Base-by-base conservation (phyloP, 768 basidiomycete species). In the Gelatoporia subvermispora region DNA sequence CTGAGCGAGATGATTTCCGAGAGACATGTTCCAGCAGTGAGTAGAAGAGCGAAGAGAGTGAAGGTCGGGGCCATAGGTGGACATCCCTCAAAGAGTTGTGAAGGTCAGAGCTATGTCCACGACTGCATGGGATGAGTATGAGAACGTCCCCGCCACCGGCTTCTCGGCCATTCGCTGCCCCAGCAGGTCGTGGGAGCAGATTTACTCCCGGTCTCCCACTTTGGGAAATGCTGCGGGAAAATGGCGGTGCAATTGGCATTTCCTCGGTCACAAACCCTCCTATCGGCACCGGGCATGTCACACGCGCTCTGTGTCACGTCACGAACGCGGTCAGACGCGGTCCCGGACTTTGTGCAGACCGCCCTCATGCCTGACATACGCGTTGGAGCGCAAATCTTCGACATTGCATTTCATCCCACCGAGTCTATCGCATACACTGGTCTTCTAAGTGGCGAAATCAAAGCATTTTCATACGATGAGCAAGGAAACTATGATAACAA, bases 331-430 rank as follows among this genome's bases (percentile, higher is more conserved):
- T n/a, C n/a, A n/a, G n/a, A 31, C 28, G 28, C 28, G 28, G 7
- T 13, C 28, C 13, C 28, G 7, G 28, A n/a, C 28, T 13, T 31
- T 31, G 28, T 31, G 28, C 28, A 13, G 9, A n/a, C n/a, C 18
- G 41, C 31, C 16, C 31, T 17, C 9, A 78, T 79, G 76, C 74
- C 80, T 23, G 73, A 89, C 69, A 84, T 93, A 43, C 72, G 75
- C 18, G 75, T 85, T 39, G 81, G 81, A 41, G 78, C 81, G 8
- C 88, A 95, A 65, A 80, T 93, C 23, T 96, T 95, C 67, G 94
- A 95, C 70, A 71, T 96, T 36, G 79, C 76, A 2, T 97, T 96
- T 60, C 92, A 95, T 59, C 93, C 94, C 0, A 73, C 72, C 4
- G 60, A 77, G 41, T 68, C 82, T 1, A 73, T 81, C n/a, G 79